Percentiles rank a stretch among this genome's conserved stretches.
Conservation (phyloP, 2,329 filamentous ascomycete genomes). For the Aspergillus sp. region DNA sequence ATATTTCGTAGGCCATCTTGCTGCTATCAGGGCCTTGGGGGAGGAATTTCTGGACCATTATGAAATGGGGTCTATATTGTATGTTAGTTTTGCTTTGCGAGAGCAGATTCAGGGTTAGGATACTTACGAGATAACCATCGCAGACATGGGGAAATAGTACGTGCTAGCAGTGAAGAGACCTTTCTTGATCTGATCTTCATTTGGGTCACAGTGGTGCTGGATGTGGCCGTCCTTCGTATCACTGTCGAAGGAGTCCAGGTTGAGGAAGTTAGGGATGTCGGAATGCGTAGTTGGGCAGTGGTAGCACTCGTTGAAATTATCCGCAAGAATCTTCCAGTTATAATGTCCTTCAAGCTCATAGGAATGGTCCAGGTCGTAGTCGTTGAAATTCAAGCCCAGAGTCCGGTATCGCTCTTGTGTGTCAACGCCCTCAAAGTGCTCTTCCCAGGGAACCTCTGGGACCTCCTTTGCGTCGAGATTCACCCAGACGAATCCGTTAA, state of each 20-base stretch:
- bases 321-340: neutral
- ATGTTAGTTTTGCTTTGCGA: neutral
- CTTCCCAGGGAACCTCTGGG: neutral
- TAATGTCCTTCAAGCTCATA: neutral
- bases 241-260: neutral
- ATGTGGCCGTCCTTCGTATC: neutral
- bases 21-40: neutral
- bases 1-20: neutral
- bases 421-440: neutral
- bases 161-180: neutral
- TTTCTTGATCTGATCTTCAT: neutral
- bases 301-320: neutral
- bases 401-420: neutral
- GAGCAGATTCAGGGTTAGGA: neutral
- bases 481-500: neutral
- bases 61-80: neutral
- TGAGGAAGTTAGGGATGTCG: neutral
- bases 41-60: neutral
- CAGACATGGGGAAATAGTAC: neutral
- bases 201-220: neutral
- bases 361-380: neutral
- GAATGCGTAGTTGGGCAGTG: neutral
- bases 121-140: neutral
- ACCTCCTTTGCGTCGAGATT: neutral
- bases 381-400: neutral